Conservation (phyloP, 164 flowering plant genomes). For the Tetrastigma voinierianum region DNA sequence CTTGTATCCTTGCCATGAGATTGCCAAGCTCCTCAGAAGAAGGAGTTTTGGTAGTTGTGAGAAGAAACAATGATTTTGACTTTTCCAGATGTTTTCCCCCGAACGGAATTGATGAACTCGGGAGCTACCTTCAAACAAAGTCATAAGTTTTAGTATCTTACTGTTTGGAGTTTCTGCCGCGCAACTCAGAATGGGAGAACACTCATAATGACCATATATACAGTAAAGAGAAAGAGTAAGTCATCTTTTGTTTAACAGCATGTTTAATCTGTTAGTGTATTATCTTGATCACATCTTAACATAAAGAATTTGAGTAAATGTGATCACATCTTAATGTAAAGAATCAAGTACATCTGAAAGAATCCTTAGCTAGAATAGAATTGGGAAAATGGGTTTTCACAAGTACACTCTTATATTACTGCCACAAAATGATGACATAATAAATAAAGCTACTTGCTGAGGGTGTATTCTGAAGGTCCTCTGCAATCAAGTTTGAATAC, state of each 20-base stretch:
- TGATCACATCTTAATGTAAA: too few relatives aligned
- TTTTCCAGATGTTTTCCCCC: slow-evolving; percentile 50
- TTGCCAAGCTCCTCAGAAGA: slow-evolving; percentile 58
- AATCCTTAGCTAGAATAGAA: background rate
- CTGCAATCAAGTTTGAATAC: background rate
- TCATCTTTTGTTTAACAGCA: background rate
- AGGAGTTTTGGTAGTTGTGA: slow-evolving; percentile 77
- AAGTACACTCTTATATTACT: background rate
- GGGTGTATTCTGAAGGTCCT: background rate
- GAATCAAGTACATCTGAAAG: background rate
- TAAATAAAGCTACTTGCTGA: background rate
- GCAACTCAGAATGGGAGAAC: background rate
- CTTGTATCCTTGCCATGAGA: slow-evolving; percentile 70
- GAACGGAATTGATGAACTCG: slow-evolving; percentile 49
- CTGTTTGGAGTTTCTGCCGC: background rate
- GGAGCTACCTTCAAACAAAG: slow-evolving; percentile 48
- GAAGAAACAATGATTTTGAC: slow-evolving; percentile 72
- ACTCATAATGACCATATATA: background rate
- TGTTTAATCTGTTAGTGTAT: background rate
- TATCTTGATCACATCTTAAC: slow-evolving; percentile 1
- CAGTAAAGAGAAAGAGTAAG: background rate
- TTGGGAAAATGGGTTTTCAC: background rate
- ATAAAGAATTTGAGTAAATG: too few relatives aligned
- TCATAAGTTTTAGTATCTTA: background rate
- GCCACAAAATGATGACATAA: slow-evolving; percentile 1